Conservation (phyloP, 1,139 yeast species). For the Blastobotrys malaysiensis region DNA sequence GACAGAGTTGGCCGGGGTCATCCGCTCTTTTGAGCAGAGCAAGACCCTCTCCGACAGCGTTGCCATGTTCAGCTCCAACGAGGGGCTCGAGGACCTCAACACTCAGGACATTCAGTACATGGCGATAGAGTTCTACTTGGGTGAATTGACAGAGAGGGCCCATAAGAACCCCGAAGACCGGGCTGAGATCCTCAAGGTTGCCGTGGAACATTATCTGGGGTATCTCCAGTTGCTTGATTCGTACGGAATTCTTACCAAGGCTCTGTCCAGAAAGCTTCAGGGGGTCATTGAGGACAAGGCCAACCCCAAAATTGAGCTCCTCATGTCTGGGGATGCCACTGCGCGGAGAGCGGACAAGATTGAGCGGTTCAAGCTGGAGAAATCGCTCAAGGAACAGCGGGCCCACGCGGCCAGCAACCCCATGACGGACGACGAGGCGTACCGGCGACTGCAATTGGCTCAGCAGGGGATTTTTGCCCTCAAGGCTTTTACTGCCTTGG, state of each 20-base stretch:
- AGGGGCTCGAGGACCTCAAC: constrained; percentile 49
- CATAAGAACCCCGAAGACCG: constrained; percentile 17
- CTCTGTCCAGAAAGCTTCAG: constrained; percentile 14
- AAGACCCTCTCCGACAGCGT: constrained; percentile 28
- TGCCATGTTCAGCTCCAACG: constrained; percentile 55
- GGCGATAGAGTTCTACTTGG: constrained; percentile 46
- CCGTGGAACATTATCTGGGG: constrained; percentile 20
- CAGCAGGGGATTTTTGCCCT: constrained; percentile 51
- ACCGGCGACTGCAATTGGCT: constrained; percentile 50
- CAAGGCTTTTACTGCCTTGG: constrained; percentile 50
- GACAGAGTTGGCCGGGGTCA: constrained; percentile 14
- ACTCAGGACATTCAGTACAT: constrained; percentile 51
- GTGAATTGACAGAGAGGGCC: constrained; percentile 28
- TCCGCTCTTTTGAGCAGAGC: constrained; percentile 19
- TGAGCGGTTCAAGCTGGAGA: constrained; percentile 57
- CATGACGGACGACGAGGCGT: constrained; percentile 53
- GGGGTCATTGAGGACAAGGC: constrained; percentile 10
- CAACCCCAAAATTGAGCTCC: constrained; percentile 19
- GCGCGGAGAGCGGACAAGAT: constrained; percentile 66
- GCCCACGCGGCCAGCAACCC: constrained; percentile 24
- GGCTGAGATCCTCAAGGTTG: constrained; percentile 16
- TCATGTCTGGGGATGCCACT: constrained; percentile 44
- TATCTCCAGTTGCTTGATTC: constrained; percentile 25
- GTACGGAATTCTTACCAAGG: constrained; percentile 22
- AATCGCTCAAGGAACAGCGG: constrained; percentile 39